Conservation (phyloP, 129 eudicot genomes). For the Cynara cardunculus region DNA sequence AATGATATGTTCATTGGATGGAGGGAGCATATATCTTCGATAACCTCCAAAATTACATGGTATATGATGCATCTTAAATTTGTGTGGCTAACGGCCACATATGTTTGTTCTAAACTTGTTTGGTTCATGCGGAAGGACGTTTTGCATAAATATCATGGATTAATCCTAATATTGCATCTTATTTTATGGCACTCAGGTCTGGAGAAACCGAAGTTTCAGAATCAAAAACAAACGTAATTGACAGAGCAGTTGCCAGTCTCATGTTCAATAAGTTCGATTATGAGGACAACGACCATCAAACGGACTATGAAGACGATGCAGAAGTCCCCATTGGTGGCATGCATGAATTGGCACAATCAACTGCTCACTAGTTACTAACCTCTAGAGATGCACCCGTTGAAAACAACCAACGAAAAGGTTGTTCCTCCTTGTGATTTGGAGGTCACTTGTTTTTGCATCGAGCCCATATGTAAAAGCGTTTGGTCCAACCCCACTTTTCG, state of each 20-base stretch:
- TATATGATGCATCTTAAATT: too few relatives aligned
- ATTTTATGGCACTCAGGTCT: conserved; percentile 31
- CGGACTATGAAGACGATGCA: conserved; percentile 31
- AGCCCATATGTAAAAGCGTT: conserved; percentile 1
- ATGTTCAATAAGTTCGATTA: conserved; percentile 45
- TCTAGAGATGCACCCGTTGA: neutral
- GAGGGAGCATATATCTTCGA: too few relatives aligned
- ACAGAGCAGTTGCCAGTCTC: conserved; percentile 60
- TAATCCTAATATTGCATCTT: conserved; percentile 2
- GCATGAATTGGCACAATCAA: conserved; percentile 14
- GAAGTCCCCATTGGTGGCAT: conserved; percentile 36
- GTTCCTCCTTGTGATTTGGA: conserved; percentile 14
- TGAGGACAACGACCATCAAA: conserved; percentile 22
- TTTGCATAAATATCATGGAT: neutral
- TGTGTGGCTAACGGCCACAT: too few relatives aligned
- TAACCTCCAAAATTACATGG: too few relatives aligned
- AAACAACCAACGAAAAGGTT: neutral
- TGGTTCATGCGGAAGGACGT: neutral
- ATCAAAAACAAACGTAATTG: conserved; percentile 52
- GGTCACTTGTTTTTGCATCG: conserved; percentile 19
- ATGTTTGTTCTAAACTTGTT: too few relatives aligned
- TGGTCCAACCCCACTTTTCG: neutral
- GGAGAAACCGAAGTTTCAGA: conserved; percentile 32
- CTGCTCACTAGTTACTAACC: conserved; percentile 14
- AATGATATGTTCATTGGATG: neutral